Evolutionary conservation across 768 basidiomycete species (phyloP), one percentile per base, ranked within the genome.

Genomic region (Lentinus brumalis): DNA sequence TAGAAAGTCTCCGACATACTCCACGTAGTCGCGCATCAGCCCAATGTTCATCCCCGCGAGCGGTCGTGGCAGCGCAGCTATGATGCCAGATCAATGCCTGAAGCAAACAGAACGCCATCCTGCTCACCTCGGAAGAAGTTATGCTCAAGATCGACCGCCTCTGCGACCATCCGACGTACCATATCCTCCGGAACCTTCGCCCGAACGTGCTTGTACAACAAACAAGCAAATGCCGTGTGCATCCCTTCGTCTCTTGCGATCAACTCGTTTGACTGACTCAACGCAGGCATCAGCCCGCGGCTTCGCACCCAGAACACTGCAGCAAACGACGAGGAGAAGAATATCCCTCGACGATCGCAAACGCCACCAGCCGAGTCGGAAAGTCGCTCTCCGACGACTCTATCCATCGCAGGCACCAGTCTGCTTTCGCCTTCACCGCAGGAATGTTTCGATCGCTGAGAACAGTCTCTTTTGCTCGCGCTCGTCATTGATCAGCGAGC

Each of bases 191-290:
- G 10, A 5, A 78, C 12, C 39, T 81, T 73, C 56, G 77, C 75
- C 71, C 77, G 71, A 69, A 81, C 80, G 77, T 81, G 81, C 64
- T 75, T 75, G 77, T 82, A 81, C 64, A 83, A 74, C 50, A 83
- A 69, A 76, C 82, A 83, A 61, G 83, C 83, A 71, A 83, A 81
- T 69, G 81, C 80, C 71, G 81, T 81, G 74, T 83, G 81, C 57
- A 82, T 75, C 66, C 80, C 81, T 73, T 85, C 84, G 64, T 83
- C 83, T 50, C 83, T 75, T 31, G 78, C 79, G 74, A 83, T 84
- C 68, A 84, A 75, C 73, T 84, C 83, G 76, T 83, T 84, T 50
- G 81, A 82, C 73, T 82, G 82, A 18, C 81, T 82, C 49, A 83
- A 72, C 45, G 81, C 83, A 41, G 82, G 82, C 81, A 83, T 82